Evolutionary conservation across 1,139 yeast species (phyloP).

Genomic region (Eremothecium cymbalariae): DNA sequence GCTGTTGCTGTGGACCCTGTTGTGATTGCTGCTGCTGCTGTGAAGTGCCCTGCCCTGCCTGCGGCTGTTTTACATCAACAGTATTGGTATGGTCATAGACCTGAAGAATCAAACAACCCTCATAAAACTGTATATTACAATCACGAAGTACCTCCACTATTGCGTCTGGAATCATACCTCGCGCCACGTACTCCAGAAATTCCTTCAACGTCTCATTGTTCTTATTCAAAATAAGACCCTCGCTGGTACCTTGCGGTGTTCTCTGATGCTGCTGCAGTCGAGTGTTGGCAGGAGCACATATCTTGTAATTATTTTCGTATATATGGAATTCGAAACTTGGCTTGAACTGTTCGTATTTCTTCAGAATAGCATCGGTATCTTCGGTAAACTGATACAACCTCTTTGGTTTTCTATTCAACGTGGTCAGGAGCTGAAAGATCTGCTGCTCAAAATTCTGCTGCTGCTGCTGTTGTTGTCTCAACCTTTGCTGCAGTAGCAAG

Average conservation of each 20-base stretch:
- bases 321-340: slow-evolving; percentile 85
- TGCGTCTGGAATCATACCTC: slow-evolving; percentile 81
- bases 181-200: slow-evolving; percentile 69
- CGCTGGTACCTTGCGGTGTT: slow-evolving; percentile 31
- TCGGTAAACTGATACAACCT: slow-evolving; percentile 56
- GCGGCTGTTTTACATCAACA: slow-evolving; percentile 26
- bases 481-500: slow-evolving; percentile 32
- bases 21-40: slow-evolving; percentile 11
- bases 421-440: slow-evolving; percentile 28
- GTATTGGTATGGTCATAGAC: slow-evolving; percentile 65
- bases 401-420: slow-evolving; percentile 34
- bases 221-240: slow-evolving; percentile 75
- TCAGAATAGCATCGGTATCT: slow-evolving; percentile 64
- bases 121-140: slow-evolving; percentile 73
- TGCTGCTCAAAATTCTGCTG: slow-evolving; percentile 40
- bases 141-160: slow-evolving; percentile 84
- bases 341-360: slow-evolving; percentile 68
- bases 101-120: slow-evolving; percentile 80
- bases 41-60: slow-evolving; percentile 5
- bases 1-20: slow-evolving; percentile 8
- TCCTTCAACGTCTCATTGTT: slow-evolving; percentile 71
- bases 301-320: slow-evolving; percentile 76
- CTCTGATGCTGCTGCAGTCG: slow-evolving; percentile 34
- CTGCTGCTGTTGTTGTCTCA: slow-evolving; percentile 39
- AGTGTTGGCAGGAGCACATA: slow-evolving; percentile 32